Percentiles rank a stretch among this genome's conserved stretches.
Conservation (phyloP, 75 land plant species). For the Pinus albicaulis region DNA sequence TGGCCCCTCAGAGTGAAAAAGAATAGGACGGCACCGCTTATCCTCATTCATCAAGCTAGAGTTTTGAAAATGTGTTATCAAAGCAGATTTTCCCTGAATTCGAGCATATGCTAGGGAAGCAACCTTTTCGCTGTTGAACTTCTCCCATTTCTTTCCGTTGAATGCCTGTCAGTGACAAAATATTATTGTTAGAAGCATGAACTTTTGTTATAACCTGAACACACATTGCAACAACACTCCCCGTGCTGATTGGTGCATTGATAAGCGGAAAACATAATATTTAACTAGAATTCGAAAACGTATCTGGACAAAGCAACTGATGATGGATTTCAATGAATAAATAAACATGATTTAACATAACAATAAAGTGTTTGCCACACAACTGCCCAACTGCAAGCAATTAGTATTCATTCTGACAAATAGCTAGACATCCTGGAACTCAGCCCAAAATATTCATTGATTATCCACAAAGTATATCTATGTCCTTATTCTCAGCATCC, state of each 20-base stretch:
- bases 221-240: background rate
- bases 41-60: conserved; percentile 98
- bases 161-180: conserved; percentile 46
- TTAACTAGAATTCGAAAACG: background rate
- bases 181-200: background rate
- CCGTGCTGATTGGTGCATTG: background rate
- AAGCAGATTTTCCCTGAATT: conserved; percentile 92
- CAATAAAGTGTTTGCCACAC: background rate
- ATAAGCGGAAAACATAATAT: background rate
- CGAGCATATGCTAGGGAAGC: conserved; percentile 94
- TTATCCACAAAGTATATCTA: too few species aligned
- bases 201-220: background rate
- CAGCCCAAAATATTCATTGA: background rate
- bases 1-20: conserved; percentile 81
- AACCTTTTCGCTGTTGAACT: conserved; percentile 95
- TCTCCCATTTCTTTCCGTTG: conserved; percentile 95
- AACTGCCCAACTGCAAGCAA: background rate
- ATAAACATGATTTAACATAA: background rate
- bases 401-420: background rate
- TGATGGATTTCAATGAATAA: background rate
- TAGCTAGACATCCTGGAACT: background rate
- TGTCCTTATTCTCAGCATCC: background rate
- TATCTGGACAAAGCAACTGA: too few species aligned
- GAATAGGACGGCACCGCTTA: conserved; percentile 90
- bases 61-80: conserved; percentile 89